Evolutionary conservation across 208 protist genomes (phyloP), one percentile per base, ranked within the genome.

Genomic region (Trypanosomatidae sp.): DNA sequence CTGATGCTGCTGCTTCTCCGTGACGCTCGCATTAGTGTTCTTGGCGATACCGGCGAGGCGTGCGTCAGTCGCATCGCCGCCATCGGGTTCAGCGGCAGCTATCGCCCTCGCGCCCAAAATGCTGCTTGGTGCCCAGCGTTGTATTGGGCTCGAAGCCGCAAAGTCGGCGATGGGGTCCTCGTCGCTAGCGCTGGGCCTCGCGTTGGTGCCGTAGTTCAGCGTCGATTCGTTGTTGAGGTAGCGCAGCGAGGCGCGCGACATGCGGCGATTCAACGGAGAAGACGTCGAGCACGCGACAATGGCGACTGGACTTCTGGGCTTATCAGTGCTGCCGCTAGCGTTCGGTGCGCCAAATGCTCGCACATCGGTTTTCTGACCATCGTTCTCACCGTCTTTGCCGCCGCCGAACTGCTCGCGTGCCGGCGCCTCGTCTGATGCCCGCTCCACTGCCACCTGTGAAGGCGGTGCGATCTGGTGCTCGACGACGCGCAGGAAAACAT

Each of bases 401-500:
- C 30, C 28, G 12, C 15, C 22, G 66, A 17, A 13, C 15, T n/a
- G 53, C 22, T 62, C n/a, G 6, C 33, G 46, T 39, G 33, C 50
- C 22, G 30, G 30, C 12, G 47, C 66, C 49, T 36, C 47, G 47
- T 33, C 64, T 68, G 33, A 22, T 44, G 28, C 28, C 15, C 19
- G 47, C 62, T 12, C 8, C 59, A 28, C 33, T 43, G 66, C 58
- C 19, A 39, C 67, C 30, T 30, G 13, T 19, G 13, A 30, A 7
- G 17, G 46, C 8, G 73, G 36, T n/a, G 67, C 39, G 12, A 74
- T 52, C n/a, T 71, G 67, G 33, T 80, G 55, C 55, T 83, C 71
- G 5, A 82, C 66, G 39, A 95, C 77, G 13, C 70, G 73, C 64
- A 96, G 41, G 56, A 97, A 95, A 12, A 95, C 86, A 55, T 95